Base-by-base conservation (phyloP, 305 asterid species). In the Coffea humblotiana region DNA sequence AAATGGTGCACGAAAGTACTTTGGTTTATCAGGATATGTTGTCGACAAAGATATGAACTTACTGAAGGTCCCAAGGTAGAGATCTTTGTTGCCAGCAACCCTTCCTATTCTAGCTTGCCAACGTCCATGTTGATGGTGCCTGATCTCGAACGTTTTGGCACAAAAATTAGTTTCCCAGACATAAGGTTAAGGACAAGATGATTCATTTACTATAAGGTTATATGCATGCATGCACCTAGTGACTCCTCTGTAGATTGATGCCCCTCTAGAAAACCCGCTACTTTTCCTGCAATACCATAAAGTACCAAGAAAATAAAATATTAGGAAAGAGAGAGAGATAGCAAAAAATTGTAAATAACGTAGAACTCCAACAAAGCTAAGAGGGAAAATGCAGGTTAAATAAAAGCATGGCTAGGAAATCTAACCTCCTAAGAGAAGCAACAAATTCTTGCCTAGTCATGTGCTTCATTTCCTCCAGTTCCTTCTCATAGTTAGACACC, bases 381-480 rank as follows among this genome's bases (percentile, higher is more conserved):
- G n/a, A 60, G 9, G 13, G 3, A 40, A 43, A 37, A 73, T 29
- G 49, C 3, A 52, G 45, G 45, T 29, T 32, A 32, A 32, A 32
- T 32, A 5, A 10, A 19, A 8, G 51, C 19, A 18, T n/a, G 23
- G 43, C 2, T 40, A 2, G 0, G 2, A 54, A 10, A 27, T 61
- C 78, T 63, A 14, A 93, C 97, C 99, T 95, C 85, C 99, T 84
- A 45, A 95, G 95, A 27, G 98, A 91, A 75, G 99, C 99, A 84
- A 95, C 95, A 83, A 93, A 95, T 86, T 95, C 99, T 86, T 95
- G 99, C 78, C 98, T 88, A 1, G 97, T 89, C 99, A 93, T 92
- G 88, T 88, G 89, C 84, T 91, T 89, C 96, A 92, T 95, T 79
- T 90, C 97, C 71, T 88, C 93, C 5, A 93, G 74, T 83, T 93